These are phyloP conservation scores for Hyparrhenia diplandra DNA, from an alignment of 176 grass and related monocot species.

Conservation along the genomic window DNA sequence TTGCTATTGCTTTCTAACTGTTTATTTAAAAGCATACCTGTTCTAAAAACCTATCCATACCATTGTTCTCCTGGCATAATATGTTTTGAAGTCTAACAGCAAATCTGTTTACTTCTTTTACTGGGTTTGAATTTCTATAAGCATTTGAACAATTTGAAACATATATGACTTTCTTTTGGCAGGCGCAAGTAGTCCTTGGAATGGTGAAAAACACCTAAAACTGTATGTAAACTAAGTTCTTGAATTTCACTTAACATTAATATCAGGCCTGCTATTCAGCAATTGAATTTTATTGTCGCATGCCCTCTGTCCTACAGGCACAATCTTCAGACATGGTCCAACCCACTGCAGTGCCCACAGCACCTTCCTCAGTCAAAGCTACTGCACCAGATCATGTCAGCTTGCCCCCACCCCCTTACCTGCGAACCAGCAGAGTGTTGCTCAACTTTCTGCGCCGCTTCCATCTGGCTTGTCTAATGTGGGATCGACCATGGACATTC, in stretches of 20 bases:
- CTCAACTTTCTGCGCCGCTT: slow-evolving; percentile 44
- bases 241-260: slow-evolving; percentile 16
- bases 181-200: slow-evolving; percentile 96
- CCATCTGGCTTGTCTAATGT: slow-evolving; percentile 32
- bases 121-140: neutral
- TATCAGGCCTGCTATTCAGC: neutral
- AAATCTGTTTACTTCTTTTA: slow-evolving; percentile 1
- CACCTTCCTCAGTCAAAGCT: slow-evolving; percentile 38
- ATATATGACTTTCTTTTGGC: slow-evolving; percentile 30
- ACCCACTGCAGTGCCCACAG: slow-evolving; percentile 32
- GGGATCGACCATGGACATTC: slow-evolving; percentile 34
- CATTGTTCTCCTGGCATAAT: neutral
- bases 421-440: slow-evolving; percentile 35
- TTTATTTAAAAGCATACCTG: slow-evolving; percentile 6
- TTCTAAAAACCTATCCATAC: neutral
- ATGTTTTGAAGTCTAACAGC: neutral
- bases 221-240: slow-evolving; percentile 44
- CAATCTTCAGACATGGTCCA: slow-evolving; percentile 40
- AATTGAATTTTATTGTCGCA: slow-evolving; percentile 26
- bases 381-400: slow-evolving; percentile 33
- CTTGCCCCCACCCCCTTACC: slow-evolving; percentile 39
- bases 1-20: neutral
- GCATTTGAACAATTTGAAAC: neutral
- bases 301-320: slow-evolving; percentile 43
- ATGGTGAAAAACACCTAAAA: slow-evolving; percentile 90